Conservation (phyloP, 345 rosid genomes). For the Lumnitzera racemosa region DNA sequence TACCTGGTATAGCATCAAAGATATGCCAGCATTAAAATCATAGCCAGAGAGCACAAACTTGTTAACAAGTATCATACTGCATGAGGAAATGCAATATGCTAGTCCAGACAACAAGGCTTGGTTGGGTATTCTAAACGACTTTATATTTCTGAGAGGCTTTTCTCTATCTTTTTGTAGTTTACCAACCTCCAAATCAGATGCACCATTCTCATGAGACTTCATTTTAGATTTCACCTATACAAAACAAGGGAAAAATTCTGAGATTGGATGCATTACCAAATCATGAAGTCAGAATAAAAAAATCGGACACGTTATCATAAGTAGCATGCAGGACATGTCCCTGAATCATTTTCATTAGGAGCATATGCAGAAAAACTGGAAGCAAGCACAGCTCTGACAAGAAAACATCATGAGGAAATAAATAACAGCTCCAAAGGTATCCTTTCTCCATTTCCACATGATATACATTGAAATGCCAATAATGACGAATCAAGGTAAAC, state of each 20-base stretch:
- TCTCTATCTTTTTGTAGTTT: conserved; percentile 51
- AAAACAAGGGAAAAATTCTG: conserved; percentile 6
- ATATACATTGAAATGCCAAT: too few species aligned
- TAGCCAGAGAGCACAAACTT: conserved; percentile 92
- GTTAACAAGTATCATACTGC: conserved; percentile 95
- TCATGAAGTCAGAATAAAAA: conserved; percentile 1
- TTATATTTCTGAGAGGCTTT: conserved; percentile 35
- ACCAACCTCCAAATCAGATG: conserved; percentile 77
- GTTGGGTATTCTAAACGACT: conserved; percentile 42
- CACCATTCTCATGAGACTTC: conserved; percentile 55
- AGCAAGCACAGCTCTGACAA: too few species aligned
- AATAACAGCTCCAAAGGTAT: too few species aligned
- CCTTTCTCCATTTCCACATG: too few species aligned
- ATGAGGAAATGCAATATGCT: conserved; percentile 92
- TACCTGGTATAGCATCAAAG: conserved; percentile 96
- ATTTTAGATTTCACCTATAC: conserved; percentile 42
- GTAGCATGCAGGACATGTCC: too few species aligned
- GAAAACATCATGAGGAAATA: too few species aligned
- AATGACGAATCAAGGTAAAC: too few species aligned
- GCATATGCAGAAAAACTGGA: too few species aligned
- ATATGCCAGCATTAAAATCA: conserved; percentile 89
- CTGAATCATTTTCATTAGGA: too few species aligned
- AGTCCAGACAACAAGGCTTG: conserved; percentile 81
- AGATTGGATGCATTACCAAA: not conserved
- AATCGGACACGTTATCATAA: not conserved